phyloP scores from a whole-genome alignment of 164 flowering plant species.

The Hamamelis virginiana region DNA sequence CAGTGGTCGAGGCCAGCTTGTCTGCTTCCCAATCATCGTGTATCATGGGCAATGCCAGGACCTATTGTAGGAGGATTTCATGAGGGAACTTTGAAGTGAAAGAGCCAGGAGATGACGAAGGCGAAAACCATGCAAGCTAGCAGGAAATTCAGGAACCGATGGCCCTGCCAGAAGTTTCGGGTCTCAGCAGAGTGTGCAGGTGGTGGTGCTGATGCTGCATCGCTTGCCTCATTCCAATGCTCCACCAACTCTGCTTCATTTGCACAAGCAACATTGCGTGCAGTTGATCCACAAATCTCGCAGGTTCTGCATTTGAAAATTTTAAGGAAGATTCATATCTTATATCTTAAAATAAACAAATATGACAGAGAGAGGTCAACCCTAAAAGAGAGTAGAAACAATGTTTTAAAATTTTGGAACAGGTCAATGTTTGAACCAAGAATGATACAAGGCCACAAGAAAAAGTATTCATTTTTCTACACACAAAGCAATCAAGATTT shows the following conservation, averaged over 20 bases:
- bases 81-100: slow-evolving; percentile 60
- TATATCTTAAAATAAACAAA: too few relatives aligned
- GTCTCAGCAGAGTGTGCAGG: slow-evolving; percentile 26
- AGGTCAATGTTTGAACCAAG: too few relatives aligned
- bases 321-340: background rate
- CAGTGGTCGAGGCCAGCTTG: background rate
- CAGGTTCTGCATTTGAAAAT: slow-evolving; percentile 35
- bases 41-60: background rate
- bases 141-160: slow-evolving; percentile 53
- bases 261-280: slow-evolving; percentile 38
- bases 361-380: too few relatives aligned
- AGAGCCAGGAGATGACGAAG: slow-evolving; percentile 65
- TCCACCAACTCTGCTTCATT: slow-evolving; percentile 38
- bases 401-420: too few relatives aligned
- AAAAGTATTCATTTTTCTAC: too few relatives aligned
- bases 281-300: slow-evolving; percentile 54
- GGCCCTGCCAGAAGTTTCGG: slow-evolving; percentile 51
- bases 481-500: too few relatives aligned
- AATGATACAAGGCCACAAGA: too few relatives aligned
- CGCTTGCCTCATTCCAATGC: slow-evolving; percentile 41
- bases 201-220: slow-evolving; percentile 20
- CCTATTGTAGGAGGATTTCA: slow-evolving; percentile 4
- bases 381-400: too few relatives aligned
- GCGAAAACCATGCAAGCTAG: slow-evolving; percentile 67
- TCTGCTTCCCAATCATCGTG: background rate